phyloP scores from a whole-genome alignment of 805 yeast species.

The Kodamaea nitidulidarum region DNA sequence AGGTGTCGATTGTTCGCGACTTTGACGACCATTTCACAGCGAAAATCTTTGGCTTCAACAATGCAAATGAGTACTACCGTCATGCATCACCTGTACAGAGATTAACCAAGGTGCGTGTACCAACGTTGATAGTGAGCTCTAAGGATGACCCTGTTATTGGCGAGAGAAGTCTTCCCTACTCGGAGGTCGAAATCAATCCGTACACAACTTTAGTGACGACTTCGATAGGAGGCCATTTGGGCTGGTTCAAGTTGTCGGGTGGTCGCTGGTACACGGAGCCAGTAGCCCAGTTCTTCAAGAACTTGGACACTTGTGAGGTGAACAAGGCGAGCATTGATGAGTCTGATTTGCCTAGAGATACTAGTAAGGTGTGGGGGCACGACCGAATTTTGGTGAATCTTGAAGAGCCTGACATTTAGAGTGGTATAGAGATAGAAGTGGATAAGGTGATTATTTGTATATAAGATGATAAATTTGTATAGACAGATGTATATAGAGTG shows the following conservation, averaged over 20 bases:
- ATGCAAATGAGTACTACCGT: slow-evolving; percentile 59
- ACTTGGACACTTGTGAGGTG: slow-evolving; percentile 24
- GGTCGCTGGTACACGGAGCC: slow-evolving; percentile 40
- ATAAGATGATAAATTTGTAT: not conserved
- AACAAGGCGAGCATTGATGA: slow-evolving; percentile 12
- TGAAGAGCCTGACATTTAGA: too few species aligned
- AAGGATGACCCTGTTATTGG: slow-evolving; percentile 66
- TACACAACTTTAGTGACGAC: slow-evolving; percentile 54
- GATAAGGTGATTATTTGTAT: not conserved
- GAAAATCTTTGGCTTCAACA: slow-evolving; percentile 57
- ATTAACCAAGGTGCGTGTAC: slow-evolving; percentile 54
- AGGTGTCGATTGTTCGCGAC: slow-evolving; percentile 42
- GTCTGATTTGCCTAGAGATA: slow-evolving; percentile 25
- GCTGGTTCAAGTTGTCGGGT: slow-evolving; percentile 36
- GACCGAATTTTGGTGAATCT: slow-evolving; percentile 24
- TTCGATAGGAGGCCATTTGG: slow-evolving; percentile 71
- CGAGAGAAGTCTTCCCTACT: slow-evolving; percentile 47
- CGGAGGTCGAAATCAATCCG: slow-evolving; percentile 53
- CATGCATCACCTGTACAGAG: slow-evolving; percentile 61
- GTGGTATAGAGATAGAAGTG: not conserved
- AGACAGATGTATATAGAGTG: not conserved
- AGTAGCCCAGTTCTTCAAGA: slow-evolving; percentile 29
- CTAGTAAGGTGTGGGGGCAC: slow-evolving; percentile 28
- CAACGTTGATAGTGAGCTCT: slow-evolving; percentile 57
- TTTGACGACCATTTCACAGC: slow-evolving; percentile 64